A percentile compares a stretch with the other conserved stretches of the same genome.
phyloP scores from a whole-genome alignment of 768 basidiomycete genomes.

The Trametes villosa region DNA sequence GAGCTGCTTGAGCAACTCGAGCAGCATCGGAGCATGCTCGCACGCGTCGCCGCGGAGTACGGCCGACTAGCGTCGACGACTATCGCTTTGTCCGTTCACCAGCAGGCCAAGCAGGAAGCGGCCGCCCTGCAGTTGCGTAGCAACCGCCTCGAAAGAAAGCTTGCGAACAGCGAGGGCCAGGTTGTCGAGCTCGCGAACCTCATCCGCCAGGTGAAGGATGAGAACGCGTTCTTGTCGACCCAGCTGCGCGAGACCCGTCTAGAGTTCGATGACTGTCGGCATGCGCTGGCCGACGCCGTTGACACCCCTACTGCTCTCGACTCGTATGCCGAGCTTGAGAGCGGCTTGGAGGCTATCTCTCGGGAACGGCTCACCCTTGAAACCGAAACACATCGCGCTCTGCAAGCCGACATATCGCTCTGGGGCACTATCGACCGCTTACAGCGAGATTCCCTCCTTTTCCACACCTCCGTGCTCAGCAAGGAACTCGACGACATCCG shows the following conservation, averaged over 20 bases:
- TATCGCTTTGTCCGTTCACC: constrained; percentile 27
- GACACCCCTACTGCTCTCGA: not conserved
- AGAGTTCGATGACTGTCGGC: constrained; percentile 22
- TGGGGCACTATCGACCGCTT: constrained; percentile 26
- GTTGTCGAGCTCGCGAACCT: constrained; percentile 66
- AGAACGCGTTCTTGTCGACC: constrained; percentile 47
- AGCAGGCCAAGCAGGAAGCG: constrained; percentile 34
- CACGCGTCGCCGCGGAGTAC: constrained; percentile 53
- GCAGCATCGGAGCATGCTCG: constrained; percentile 49
- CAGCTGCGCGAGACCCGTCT: constrained; percentile 29
- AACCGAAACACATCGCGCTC: not conserved
- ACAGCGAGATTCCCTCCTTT: constrained; percentile 27
- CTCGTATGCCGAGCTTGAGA: not conserved
- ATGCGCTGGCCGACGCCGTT: constrained; percentile 2
- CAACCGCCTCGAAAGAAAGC: constrained; percentile 65
- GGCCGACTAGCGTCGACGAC: constrained; percentile 37
- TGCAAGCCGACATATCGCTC: constrained; percentile 11
- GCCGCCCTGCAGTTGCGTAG: constrained; percentile 47
- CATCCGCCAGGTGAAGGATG: constrained; percentile 58
- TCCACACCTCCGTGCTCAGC: constrained; percentile 23
- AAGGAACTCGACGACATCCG: constrained; percentile 25
- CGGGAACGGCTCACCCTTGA: not conserved
- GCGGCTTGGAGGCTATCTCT: not conserved
- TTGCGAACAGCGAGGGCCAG: constrained; percentile 70
- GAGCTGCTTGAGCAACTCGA: constrained; percentile 55